These are phyloP conservation scores for Aleurites moluccanus DNA, from an alignment of 441 rosid genomes.

Conservation along the genomic window DNA sequence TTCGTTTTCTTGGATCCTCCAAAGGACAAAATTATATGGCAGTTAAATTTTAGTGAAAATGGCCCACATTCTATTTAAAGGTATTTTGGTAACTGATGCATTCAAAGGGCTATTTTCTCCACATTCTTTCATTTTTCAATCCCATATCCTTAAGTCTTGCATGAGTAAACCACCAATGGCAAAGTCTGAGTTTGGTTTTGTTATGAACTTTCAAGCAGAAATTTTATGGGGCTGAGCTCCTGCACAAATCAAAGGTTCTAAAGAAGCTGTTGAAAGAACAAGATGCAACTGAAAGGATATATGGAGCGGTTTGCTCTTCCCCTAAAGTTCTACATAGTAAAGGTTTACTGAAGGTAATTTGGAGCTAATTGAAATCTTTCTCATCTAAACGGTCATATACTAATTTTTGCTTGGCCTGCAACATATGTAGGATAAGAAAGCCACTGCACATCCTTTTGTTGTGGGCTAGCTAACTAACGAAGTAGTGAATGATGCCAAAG, in stretches of 20 bases:
- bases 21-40: no score
- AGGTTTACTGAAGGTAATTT: slow-evolving; percentile 68
- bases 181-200: slow-evolving; percentile 10
- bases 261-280: slow-evolving; percentile 87
- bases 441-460: slow-evolving; percentile 52
- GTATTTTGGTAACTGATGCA: neutral
- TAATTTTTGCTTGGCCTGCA: slow-evolving; percentile 18
- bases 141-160: no score
- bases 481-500: slow-evolving; percentile 51
- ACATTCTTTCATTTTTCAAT: neutral
- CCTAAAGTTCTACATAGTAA: slow-evolving; percentile 52
- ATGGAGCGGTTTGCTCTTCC: slow-evolving; percentile 79
- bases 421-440: slow-evolving; percentile 56
- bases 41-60: neutral
- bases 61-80: neutral
- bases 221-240: slow-evolving; percentile 50
- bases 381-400: slow-evolving; percentile 10
- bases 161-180: no score
- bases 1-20: no score
- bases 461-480: slow-evolving; percentile 30
- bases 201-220: slow-evolving; percentile 57
- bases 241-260: slow-evolving; percentile 66
- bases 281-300: slow-evolving; percentile 55
- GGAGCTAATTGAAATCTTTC: slow-evolving; percentile 5
- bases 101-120: neutral